Evolutionary conservation across 2,329 filamentous ascomycete genomes (phyloP).

Genomic region (Monosporascus sp.): DNA sequence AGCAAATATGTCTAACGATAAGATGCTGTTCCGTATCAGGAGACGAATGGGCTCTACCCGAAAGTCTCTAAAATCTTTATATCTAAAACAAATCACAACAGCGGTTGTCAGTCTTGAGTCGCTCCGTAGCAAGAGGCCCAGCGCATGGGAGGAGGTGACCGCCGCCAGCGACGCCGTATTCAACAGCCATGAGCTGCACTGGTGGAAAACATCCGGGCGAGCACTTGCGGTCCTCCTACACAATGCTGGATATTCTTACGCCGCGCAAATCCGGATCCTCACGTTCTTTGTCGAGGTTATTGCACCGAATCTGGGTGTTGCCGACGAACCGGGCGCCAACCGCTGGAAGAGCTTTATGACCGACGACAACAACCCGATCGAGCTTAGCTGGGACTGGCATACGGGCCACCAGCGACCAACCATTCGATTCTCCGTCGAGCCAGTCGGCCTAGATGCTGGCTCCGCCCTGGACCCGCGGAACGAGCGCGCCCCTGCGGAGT

Average conservation of each 20-base stretch:
- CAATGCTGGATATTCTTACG: constrained; percentile 1
- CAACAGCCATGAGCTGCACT: neutral
- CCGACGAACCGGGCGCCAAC: neutral
- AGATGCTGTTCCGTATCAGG: no score
- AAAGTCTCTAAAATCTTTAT: no score
- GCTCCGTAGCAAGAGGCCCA: no score
- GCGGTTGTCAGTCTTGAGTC: no score
- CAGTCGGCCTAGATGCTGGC: constrained; percentile 24
- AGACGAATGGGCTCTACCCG: no score
- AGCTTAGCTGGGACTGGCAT: constrained; percentile 33
- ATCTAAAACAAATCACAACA: no score
- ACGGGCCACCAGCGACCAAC: constrained; percentile 13
- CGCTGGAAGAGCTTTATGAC: constrained; percentile 36
- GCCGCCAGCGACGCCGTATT: no score
- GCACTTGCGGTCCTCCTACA: constrained; percentile 3
- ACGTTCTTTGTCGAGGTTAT: constrained; percentile 3
- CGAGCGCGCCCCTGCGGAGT: constrained; percentile 3
- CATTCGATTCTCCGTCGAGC: constrained; percentile 29
- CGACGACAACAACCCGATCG: constrained; percentile 31
- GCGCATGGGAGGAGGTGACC: no score
- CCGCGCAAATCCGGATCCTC: neutral
- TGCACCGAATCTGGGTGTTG: neutral
- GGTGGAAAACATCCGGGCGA: neutral
- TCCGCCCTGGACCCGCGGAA: constrained; percentile 21
- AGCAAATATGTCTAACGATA: no score